These are phyloP conservation scores for Neofusicoccum ribis DNA, from an alignment of 2,329 filamentous ascomycete genomes.

Conservation along the genomic window DNA sequence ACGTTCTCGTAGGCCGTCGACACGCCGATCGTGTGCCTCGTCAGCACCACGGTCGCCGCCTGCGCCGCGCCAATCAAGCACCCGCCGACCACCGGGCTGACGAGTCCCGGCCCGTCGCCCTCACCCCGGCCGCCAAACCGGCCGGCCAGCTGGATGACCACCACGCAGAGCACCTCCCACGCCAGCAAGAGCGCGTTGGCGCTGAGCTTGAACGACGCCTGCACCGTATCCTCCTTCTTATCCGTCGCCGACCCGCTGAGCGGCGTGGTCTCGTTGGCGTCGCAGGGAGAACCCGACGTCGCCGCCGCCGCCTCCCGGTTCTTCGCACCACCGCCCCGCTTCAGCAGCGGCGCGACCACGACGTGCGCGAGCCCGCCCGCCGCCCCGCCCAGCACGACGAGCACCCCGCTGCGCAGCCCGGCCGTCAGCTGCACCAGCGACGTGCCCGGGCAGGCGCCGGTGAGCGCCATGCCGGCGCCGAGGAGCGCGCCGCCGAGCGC, in stretches of 20 bases:
- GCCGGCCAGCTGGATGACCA: constrained; percentile 43
- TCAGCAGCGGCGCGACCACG: background rate
- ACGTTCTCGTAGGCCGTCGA: constrained; percentile 64
- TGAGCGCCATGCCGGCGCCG: constrained; percentile 66
- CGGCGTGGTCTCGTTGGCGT: no score
- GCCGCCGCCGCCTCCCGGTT: background rate
- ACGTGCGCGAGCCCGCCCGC: constrained; percentile 52
- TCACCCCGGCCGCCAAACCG: constrained; percentile 20
- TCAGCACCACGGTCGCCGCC: constrained; percentile 55
- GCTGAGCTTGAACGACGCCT: constrained; percentile 44
- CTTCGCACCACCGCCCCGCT: no score
- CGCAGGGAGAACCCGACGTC: no score
- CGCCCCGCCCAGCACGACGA: constrained; percentile 56
- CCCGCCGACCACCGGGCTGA: constrained; percentile 57
- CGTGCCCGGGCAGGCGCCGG: constrained; percentile 66
- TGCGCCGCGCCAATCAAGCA: constrained; percentile 61
- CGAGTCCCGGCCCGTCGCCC: constrained; percentile 28
- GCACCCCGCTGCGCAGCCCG: constrained; percentile 54
- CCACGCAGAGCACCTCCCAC: constrained; percentile 47
- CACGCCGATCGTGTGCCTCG: constrained; percentile 59
- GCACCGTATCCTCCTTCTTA: background rate
- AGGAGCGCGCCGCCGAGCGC: constrained; percentile 62
- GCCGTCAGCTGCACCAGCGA: constrained; percentile 61
- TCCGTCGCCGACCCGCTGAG: background rate
- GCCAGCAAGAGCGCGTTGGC: constrained; percentile 39